These are phyloP conservation scores for Antarctomyces pellizariae DNA, from an alignment of 495 filamentous ascomycete species.

Conservation along the genomic window DNA sequence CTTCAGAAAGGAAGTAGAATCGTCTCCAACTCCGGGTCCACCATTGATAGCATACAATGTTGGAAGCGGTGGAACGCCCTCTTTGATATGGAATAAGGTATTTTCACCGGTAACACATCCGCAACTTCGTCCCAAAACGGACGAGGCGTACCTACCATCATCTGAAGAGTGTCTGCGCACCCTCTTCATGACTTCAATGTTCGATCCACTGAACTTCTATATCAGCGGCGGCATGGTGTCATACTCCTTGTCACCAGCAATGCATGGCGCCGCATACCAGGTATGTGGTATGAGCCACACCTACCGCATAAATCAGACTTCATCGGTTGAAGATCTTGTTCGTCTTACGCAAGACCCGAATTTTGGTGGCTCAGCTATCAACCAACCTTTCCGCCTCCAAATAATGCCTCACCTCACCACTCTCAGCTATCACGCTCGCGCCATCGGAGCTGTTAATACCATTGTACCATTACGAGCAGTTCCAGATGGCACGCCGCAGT, in stretches of 20 bases:
- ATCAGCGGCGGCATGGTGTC: constrained; percentile 49
- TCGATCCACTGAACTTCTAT: constrained; percentile 50
- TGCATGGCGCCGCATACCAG: constrained; percentile 55
- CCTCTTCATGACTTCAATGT: constrained; percentile 28
- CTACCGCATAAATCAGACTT: constrained; percentile 38
- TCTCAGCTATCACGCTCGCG: constrained; percentile 51
- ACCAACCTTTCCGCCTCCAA: constrained; percentile 37
- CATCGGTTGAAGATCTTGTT: constrained; percentile 38
- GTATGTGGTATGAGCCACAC: constrained; percentile 50
- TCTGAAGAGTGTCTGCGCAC: constrained; percentile 32
- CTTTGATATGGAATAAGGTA: constrained; percentile 41
- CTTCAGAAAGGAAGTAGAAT: constrained; percentile 25
- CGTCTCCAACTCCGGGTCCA: constrained; percentile 19
- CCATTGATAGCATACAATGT: constrained; percentile 51
- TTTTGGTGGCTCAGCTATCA: constrained; percentile 52
- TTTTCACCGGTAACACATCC: constrained; percentile 48
- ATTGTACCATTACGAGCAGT: constrained; percentile 48
- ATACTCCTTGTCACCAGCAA: constrained; percentile 55
- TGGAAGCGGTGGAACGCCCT: constrained; percentile 40
- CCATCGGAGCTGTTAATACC: constrained; percentile 65
- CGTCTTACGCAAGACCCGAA: constrained; percentile 33
- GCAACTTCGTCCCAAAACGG: constrained; percentile 19
- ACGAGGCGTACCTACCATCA: constrained; percentile 22
- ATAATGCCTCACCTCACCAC: constrained; percentile 42
- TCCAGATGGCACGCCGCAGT: constrained; percentile 34